These are phyloP conservation scores for Auricularia sp. DNA, from an alignment of 768 basidiomycete species.

Conservation along the genomic window DNA sequence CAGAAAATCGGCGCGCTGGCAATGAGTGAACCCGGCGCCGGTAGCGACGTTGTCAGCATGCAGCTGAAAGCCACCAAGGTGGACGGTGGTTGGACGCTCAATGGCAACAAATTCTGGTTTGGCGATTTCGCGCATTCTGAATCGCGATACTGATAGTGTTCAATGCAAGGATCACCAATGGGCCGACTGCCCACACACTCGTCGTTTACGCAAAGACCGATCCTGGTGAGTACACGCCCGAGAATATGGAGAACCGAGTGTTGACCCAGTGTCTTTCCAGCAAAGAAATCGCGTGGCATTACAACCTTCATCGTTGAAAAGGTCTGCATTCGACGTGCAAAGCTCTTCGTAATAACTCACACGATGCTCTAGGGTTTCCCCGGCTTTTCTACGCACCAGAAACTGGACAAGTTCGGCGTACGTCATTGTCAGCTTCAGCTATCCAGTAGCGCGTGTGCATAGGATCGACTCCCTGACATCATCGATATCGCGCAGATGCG, in stretches of 20 bases:
- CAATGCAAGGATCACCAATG: conserved; percentile 78
- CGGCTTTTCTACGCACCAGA: conserved; percentile 83
- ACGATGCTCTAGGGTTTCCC: neutral
- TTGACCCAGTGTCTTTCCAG: conserved; percentile 3
- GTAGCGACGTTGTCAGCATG: conserved; percentile 97
- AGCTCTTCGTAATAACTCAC: neutral
- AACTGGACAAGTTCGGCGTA: conserved; percentile 84
- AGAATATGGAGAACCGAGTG: too few species aligned
- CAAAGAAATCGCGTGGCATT: conserved; percentile 75
- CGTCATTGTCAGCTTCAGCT: too few species aligned
- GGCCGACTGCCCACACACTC: conserved; percentile 80
- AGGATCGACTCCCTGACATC: neutral
- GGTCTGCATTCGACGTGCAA: conserved; percentile 33
- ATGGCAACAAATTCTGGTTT: conserved; percentile 91
- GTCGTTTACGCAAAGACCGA: conserved; percentile 89
- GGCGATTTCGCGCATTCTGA: conserved; percentile 11
- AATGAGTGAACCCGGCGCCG: conserved; percentile 88
- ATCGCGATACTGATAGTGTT: conserved; percentile 2
- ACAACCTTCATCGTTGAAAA: conserved; percentile 88
- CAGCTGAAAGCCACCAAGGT: conserved; percentile 68
- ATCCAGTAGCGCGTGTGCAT: conserved; percentile 2
- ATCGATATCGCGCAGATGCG: conserved; percentile 48
- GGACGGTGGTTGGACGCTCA: conserved; percentile 65
- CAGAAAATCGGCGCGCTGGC: conserved; percentile 77
- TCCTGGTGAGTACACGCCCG: conserved; percentile 22